Conservation (phyloP, 345 rosid species). For the Combretum micranthum region DNA sequence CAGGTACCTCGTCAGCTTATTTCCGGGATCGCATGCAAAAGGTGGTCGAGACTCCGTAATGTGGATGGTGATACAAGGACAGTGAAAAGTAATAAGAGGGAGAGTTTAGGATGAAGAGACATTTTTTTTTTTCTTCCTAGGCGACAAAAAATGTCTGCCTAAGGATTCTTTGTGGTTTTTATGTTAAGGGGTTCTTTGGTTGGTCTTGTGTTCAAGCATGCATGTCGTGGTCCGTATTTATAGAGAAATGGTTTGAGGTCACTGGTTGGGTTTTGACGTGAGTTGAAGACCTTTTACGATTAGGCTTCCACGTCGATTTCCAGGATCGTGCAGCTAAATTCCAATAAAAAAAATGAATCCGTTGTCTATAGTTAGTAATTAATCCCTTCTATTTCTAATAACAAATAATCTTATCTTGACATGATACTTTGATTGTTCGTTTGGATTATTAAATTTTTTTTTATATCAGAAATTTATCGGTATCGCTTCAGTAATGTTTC, state of each 20-base stretch:
- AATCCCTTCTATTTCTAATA: too few species aligned
- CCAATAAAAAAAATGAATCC: too few species aligned
- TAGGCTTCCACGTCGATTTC: slow-evolving; percentile 26
- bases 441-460: too few species aligned
- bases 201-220: background rate
- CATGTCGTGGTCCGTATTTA: slow-evolving; percentile 24
- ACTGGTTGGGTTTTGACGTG: background rate
- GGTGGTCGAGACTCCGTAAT: slow-evolving; percentile 30
- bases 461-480: too few species aligned
- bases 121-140: too few species aligned
- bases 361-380: too few species aligned
- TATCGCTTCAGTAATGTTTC: too few species aligned
- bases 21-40: slow-evolving; percentile 62
- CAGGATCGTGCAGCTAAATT: too few species aligned
- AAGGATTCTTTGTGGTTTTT: slow-evolving; percentile 9
- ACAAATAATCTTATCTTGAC: too few species aligned
- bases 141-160: too few species aligned
- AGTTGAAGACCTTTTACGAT: slow-evolving; percentile 7
- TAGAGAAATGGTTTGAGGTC: slow-evolving; percentile 22
- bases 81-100: slow-evolving; percentile 12
- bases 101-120: slow-evolving; percentile 6
- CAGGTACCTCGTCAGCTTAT: slow-evolving; percentile 38
- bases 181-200: slow-evolving; percentile 8
- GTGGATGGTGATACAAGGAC: slow-evolving; percentile 3
- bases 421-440: too few species aligned